Evolutionary conservation across 225 moss, liverwort and hornwort genomes (phyloP).

Genomic region (Pseudisothecium myosuroides): DNA sequence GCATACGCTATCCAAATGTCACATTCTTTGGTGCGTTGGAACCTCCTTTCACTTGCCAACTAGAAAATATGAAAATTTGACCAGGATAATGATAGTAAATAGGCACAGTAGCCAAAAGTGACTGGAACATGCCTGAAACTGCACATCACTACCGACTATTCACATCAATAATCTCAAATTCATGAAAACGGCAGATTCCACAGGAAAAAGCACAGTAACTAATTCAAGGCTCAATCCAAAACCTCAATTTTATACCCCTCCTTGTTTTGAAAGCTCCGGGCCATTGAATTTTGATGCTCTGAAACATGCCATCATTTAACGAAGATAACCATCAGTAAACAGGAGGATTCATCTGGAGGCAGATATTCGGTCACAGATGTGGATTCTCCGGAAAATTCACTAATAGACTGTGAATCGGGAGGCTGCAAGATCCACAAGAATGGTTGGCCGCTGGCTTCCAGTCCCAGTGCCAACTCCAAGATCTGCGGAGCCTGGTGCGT

Average conservation of each 20-base stretch:
- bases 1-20: no score
- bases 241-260: no score
- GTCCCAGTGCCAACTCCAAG: constrained; percentile 21
- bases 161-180: not conserved
- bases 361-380: constrained; percentile 1
- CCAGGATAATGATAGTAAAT: no score
- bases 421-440: constrained; percentile 33
- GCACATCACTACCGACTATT: not conserved
- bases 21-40: no score
- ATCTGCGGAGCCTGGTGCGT: constrained; percentile 5
- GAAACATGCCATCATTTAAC: not conserved
- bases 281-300: not conserved
- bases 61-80: no score
- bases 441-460: constrained; percentile 16
- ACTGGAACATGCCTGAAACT: not conserved
- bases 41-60: no score
- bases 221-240: not conserved
- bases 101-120: no score
- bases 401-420: not conserved
- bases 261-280: not conserved
- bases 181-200: no score
- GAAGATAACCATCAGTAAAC: not conserved
- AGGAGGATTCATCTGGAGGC: constrained; percentile 3
- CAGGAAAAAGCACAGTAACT: not conserved
- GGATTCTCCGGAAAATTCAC: not conserved